Evolutionary conservation across 2,329 filamentous ascomycete genomes (phyloP).

Genomic region (Scortechinia acanthostroma): DNA sequence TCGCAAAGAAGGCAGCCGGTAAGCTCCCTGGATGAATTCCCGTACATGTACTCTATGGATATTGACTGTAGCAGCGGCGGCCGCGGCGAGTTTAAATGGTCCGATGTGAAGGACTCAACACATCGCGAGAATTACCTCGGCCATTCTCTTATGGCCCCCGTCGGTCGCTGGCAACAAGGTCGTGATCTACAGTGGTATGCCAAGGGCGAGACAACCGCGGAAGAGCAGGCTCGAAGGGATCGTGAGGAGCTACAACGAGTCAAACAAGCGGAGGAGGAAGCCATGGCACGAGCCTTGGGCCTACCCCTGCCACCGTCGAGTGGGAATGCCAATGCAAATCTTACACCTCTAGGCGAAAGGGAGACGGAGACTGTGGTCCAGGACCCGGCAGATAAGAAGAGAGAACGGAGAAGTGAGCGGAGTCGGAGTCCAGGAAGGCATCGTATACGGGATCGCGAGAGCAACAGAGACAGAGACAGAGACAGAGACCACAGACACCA

Average conservation of each 20-base stretch:
- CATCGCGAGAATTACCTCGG: constrained; percentile 60
- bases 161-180: constrained; percentile 68
- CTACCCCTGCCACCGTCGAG: neutral
- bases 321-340: neutral
- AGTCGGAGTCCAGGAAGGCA: neutral
- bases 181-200: constrained; percentile 48
- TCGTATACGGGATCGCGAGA: neutral
- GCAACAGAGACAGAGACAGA: neutral
- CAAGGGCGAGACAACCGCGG: constrained; percentile 29
- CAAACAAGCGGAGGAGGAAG: constrained; percentile 6
- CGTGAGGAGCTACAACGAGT: constrained; percentile 11
- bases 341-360: neutral
- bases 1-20: constrained; percentile 61
- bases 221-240: constrained; percentile 5
- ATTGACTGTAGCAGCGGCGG: constrained; percentile 38
- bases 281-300: constrained; percentile 1
- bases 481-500: neutral
- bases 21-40: constrained; percentile 10
- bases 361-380: neutral
- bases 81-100: constrained; percentile 61
- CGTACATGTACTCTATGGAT: constrained; percentile 5
- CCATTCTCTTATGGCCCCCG: constrained; percentile 68
- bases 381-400: neutral
- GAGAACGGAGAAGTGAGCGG: neutral
- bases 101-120: constrained; percentile 53